Percentiles rank a stretch among this genome's conserved stretches.
Conservation (phyloP, 371 early-diverging fungal genomes). For the Mucor irregularis region DNA sequence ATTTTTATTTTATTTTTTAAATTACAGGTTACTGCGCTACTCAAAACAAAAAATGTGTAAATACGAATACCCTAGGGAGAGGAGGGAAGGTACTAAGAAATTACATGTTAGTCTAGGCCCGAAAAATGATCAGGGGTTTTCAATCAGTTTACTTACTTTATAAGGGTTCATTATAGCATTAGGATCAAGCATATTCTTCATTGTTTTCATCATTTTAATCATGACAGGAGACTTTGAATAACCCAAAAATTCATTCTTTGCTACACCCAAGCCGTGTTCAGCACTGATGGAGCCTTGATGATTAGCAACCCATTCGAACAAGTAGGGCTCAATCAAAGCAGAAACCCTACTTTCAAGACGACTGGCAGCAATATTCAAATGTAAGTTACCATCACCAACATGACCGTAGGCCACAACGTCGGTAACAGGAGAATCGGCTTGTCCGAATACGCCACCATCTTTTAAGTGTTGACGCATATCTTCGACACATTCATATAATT, state of each 20-base stretch:
- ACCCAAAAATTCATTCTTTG: conserved; percentile 67
- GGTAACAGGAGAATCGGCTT: conserved; percentile 56
- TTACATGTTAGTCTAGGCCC: background rate
- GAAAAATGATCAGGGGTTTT: background rate
- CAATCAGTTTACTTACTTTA: conserved; percentile 40
- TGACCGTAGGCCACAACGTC: conserved; percentile 93
- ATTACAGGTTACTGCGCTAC: too few species aligned
- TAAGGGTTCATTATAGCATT: conserved; percentile 88
- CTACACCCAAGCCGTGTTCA: conserved; percentile 76
- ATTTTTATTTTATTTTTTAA: too few species aligned
- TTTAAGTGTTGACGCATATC: conserved; percentile 73
- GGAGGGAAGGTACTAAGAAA: background rate
- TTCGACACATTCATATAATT: conserved; percentile 84
- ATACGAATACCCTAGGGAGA: background rate
- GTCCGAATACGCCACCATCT: conserved; percentile 54
- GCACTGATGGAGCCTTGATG: conserved; percentile 81
- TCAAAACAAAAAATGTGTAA: too few species aligned
- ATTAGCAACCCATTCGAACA: conserved; percentile 86
- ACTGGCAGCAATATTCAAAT: conserved; percentile 86
- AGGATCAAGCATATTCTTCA: conserved; percentile 82
- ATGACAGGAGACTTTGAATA: conserved; percentile 66
- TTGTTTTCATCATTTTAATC: conserved; percentile 72
- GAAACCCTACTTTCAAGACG: conserved; percentile 58
- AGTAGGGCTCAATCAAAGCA: conserved; percentile 84
- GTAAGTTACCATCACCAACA: conserved; percentile 90